A percentile compares a stretch with the other conserved stretches of the same genome.
Conservation (phyloP, 2,329 filamentous ascomycete species). For the Gnomoniopsis smithogilvyi region DNA sequence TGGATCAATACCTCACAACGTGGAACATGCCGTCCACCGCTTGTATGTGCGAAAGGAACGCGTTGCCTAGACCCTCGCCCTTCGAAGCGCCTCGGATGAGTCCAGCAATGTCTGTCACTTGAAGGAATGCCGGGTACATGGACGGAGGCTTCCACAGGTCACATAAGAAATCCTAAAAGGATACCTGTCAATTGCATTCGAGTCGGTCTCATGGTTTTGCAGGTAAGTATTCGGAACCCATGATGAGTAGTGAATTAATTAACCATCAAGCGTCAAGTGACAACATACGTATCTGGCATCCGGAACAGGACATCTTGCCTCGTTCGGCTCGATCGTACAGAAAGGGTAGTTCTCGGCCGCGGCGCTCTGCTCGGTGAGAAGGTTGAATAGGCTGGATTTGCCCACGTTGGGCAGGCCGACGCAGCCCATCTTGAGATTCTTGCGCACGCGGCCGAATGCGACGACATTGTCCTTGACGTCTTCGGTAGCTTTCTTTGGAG, state of each 20-base stretch:
- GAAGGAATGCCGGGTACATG: constrained; percentile 41
- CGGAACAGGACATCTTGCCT: constrained; percentile 42
- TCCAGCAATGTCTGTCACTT: constrained; percentile 44
- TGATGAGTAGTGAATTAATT: too few species aligned
- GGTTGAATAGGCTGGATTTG: constrained; percentile 43
- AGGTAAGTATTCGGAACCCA: too few species aligned
- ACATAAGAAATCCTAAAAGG: constrained; percentile 38
- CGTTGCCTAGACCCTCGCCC: constrained; percentile 42
- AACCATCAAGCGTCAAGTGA: background rate
- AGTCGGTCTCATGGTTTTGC: background rate
- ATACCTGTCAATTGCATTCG: background rate
- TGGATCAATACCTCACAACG: constrained; percentile 33
- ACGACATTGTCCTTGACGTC: constrained; percentile 40
- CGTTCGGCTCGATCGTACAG: constrained; percentile 45
- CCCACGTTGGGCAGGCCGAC: constrained; percentile 44
- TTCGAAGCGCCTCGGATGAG: constrained; percentile 42
- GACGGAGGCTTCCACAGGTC: constrained; percentile 43
- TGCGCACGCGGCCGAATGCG: constrained; percentile 40
- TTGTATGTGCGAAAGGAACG: constrained; percentile 43
- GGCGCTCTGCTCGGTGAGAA: constrained; percentile 43
- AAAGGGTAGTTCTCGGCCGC: constrained; percentile 44
- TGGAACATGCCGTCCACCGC: constrained; percentile 45
- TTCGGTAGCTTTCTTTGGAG: constrained; percentile 38
- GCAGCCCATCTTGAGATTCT: constrained; percentile 45
- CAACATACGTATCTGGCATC: constrained; percentile 39